Conservation (phyloP, 2,329 filamentous ascomycete genomes). For the Ophiosphaerella korrae region DNA sequence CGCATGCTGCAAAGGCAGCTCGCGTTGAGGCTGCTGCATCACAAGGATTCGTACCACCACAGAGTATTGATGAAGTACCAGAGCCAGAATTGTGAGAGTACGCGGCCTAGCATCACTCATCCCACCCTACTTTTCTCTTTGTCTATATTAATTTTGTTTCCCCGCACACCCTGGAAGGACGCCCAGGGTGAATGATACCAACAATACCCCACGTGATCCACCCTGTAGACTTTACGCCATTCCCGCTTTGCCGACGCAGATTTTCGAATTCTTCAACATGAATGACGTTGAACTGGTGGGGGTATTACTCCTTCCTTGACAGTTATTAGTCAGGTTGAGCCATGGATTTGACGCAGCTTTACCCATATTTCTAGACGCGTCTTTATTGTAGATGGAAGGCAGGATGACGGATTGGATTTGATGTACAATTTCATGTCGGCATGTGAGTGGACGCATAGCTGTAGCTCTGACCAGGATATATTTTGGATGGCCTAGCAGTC, state of each 20-base stretch:
- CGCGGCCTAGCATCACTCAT: not conserved
- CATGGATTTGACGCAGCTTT: too few species aligned
- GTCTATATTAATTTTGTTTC: slow-evolving; percentile 11
- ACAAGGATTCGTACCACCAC: slow-evolving; percentile 47
- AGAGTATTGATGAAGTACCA: slow-evolving; percentile 53
- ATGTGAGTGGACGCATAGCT: too few species aligned
- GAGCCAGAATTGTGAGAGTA: slow-evolving; percentile 36
- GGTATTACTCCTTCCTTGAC: not conserved
- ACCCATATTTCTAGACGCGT: too few species aligned
- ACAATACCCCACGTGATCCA: not conserved
- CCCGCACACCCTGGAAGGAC: not conserved
- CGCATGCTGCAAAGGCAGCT: slow-evolving; percentile 44
- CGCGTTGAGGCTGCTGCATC: slow-evolving; percentile 37
- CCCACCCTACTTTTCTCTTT: not conserved
- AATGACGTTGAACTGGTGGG: too few species aligned
- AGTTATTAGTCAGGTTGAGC: not conserved
- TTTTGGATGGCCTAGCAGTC: too few species aligned
- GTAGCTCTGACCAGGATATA: too few species aligned
- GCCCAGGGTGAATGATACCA: slow-evolving; percentile 6
- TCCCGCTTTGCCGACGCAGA: not conserved
- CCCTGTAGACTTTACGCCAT: not conserved
- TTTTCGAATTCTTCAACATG: not conserved
- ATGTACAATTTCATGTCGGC: too few species aligned
- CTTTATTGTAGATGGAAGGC: too few species aligned
- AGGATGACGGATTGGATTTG: too few species aligned